Evolutionary conservation across 2,329 filamentous ascomycete species (phyloP), one percentile per base, ranked within the genome.

Genomic region (Penicillium sp.): DNA sequence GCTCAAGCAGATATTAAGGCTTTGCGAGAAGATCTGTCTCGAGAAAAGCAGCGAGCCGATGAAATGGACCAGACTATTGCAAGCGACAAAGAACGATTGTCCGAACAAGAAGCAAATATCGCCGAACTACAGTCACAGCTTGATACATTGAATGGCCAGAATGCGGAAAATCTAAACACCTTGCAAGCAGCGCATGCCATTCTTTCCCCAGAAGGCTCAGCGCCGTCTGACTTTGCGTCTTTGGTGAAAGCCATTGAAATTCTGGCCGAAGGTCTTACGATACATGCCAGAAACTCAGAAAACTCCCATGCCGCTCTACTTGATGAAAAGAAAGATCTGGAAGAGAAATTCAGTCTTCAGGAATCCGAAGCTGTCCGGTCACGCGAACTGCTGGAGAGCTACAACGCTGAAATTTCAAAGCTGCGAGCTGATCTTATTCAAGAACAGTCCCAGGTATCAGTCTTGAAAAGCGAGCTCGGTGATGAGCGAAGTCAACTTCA

Each of bases 401-500:
- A 83, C 63, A 82, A 87, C 61, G 75, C 77, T 52, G 71, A 78
- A 21, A 68, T 77, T 0, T 74, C 79, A 42, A 79, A 80, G 52
- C 71, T 87, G 9, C 79, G 77, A 40, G 83, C 89, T 59, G 73
- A 80, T 51, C 69, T 83, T 8, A 73, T 76, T 6, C 70, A 74
- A 14, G 77, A 79, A 61, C 76, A 74, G 54, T 75, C 74, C 9
- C 81, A 78, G 62, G 68, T 77, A 7, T 68, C 68, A 1, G 74
- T 76, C 0, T 66, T 84, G 33, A 72, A 73, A 16, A 66, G 75
- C 12, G 82, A 85, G 63, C 73, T 86, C n/a, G 78, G 81, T 2
- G 84, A 89, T 56, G 84, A 88, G 59, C 85, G 89, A 40, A 77
- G 81, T 14, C 87, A 94, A 63, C 79, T 96, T 21, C 82, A 81